Base-by-base conservation (phyloP, 202 grass and related monocot genomes). In the Thinopyrum obtusiflorum region DNA sequence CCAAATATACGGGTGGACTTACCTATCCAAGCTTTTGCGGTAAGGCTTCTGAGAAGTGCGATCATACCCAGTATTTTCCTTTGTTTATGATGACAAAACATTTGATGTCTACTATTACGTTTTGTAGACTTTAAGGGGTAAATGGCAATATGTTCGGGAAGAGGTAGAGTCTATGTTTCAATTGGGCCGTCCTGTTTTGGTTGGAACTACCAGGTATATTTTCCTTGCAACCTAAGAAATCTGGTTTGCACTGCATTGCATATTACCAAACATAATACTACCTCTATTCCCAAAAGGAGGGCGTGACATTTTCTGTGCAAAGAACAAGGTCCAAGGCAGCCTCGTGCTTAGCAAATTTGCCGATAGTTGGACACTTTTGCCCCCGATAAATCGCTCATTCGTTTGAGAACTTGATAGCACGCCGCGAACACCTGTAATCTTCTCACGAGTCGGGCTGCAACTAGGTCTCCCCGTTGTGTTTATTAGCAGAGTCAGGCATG, bases 1-100 rank as follows among this genome's bases (percentile, higher is more conserved):
- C 88, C 91, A 42, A 98, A 98, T 92, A 94, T 98, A 73, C 89
- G 96, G 44, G 55, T 84, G 51, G 96, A 95, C 89, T 88, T 98
- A 73, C 91, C 93, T 89, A 95, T 95, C 89, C 96, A 98, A 89
- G 93, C 96, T 83, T 98, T 98, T 98, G 96, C 96, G 9, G 96
- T 95, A 93, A 83, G 75, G 26, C 71, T 85, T 82, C 62, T 36
- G n/a, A 81, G 18, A 78, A 65, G 8, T 70, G 65, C 31, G 18
- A 32, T 67, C n/a, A 65, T 69, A 27, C 59, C 23, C 31, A 71
- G 11, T 84, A 70, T 71, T 27, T 28, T 29, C 17, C 7, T 27
- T 71, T 76, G 37, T 76, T 77, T 63, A 3, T 63, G 11, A 53
- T 1, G 73, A 86, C n/a, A 78, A 68, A 70, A 85, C 2, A 31